Percentiles rank a stretch among this genome's conserved stretches.
Conservation (phyloP, 2,329 filamentous ascomycete species). For the Domatiomyces globalis region DNA sequence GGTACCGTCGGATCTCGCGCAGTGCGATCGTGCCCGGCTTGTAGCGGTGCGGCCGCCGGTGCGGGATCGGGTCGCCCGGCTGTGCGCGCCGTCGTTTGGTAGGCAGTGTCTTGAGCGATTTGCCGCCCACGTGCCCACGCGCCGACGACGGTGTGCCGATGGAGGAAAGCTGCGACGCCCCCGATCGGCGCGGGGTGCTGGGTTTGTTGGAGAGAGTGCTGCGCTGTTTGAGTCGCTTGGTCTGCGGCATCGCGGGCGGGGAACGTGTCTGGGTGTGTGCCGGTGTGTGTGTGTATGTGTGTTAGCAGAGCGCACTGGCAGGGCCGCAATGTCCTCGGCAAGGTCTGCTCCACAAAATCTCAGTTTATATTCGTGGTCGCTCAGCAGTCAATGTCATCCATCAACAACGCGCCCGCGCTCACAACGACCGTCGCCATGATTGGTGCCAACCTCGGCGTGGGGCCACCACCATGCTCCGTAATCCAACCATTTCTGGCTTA, state of each 20-base stretch:
- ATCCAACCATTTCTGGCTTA: no score
- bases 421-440: no score
- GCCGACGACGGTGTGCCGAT: conserved; percentile 8
- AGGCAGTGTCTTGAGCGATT: conserved; percentile 20
- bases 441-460: no score
- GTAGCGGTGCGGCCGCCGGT: conserved; percentile 48
- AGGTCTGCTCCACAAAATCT: no score
- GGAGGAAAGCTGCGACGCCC: conserved; percentile 8
- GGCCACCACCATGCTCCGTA: no score
- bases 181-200: conserved; percentile 9
- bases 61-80: conserved; percentile 63
- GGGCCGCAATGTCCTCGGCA: neutral
- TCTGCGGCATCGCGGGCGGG: conserved; percentile 9
- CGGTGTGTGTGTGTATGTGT: neutral
- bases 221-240: conserved; percentile 10
- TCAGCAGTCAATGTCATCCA: no score
- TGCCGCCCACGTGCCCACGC: conserved; percentile 20
- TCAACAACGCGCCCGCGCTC: no score
- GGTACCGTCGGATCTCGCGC: conserved; percentile 81
- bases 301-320: no score
- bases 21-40: conserved; percentile 72
- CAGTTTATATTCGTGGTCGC: no score
- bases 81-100: conserved; percentile 5
- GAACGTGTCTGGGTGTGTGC: neutral
- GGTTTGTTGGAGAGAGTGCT: conserved; percentile 2